Evolutionary conservation across 257 asterid species (phyloP), one percentile per base, ranked within the genome.

Genomic region (Solanum sejunctum): DNA sequence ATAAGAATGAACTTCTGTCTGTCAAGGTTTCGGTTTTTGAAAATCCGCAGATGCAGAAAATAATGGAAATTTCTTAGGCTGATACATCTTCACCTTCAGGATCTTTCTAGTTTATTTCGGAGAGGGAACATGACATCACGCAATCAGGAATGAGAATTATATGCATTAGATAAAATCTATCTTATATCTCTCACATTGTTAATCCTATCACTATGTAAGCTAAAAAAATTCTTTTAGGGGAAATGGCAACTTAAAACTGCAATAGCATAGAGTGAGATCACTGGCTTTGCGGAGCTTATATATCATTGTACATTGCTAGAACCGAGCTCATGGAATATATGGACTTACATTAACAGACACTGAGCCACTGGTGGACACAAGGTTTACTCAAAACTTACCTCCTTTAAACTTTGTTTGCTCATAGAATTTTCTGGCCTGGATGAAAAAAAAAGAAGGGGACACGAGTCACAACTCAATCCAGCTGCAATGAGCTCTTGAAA

Each of bases 341-440:
- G 41, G 13, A 47, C 60, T 13, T 75, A n/a, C 57, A 21, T n/a
- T 13, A 47, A 47, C 60, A 49, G 28, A 41, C 49, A 70, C 21
- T 67, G 52, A 10, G 81, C 81, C 43, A 23, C 61, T 4, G 75
- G 81, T 8, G 61, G 82, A 23, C 82, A 77, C 61, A 77, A 23
- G 81, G n/a, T 51, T 51, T 23, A 77, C 26, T 52, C 9, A 6
- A 77, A 84, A 86, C 95, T 87, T 87, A 95, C 99, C 98, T 89
- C 99, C 99, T 90, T 88, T 90, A 87, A 95, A 96, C 77, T 95
- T 95, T 84, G 97, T 92, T 88, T 96, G 98, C 91, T 93, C 95
- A 3, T 84, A 90, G 90, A 96, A 96, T 66, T 90, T 63, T 89
- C 86, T 95, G 72, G 98, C 99, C 99, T 96, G 95, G 84, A 88